A percentile compares a stretch with the other conserved stretches of the same genome.
Conservation (phyloP, 345 rosid genomes). For the Citrus australasica region DNA sequence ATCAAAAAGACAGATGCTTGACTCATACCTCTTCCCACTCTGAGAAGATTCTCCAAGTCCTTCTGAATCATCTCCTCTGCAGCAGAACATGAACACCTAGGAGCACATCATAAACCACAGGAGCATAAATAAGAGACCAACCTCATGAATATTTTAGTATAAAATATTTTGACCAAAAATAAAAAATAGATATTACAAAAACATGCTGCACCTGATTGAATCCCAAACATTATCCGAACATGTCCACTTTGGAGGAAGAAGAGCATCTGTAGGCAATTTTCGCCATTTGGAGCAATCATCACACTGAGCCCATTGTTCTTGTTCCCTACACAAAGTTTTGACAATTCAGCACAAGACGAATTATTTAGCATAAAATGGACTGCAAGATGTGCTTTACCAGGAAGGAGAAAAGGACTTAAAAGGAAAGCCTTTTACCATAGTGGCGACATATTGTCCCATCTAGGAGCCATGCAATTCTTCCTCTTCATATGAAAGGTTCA, state of each 20-base stretch:
- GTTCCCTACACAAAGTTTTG: conserved; percentile 38
- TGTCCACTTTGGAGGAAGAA: conserved; percentile 77
- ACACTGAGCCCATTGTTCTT: conserved; percentile 84
- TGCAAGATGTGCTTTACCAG: not conserved
- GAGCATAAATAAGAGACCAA: not conserved
- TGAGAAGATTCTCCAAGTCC: conserved; percentile 58
- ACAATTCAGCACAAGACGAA: conserved; percentile 7
- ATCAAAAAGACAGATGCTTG: not conserved
- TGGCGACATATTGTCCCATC: not conserved
- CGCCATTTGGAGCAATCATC: conserved; percentile 89
- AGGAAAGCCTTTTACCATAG: not conserved
- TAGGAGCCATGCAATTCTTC: not conserved
- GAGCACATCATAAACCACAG: conserved; percentile 16
- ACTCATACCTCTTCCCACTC: conserved; percentile 54
- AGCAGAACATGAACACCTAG: conserved; percentile 65
- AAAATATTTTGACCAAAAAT: not conserved
- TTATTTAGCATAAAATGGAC: not conserved
- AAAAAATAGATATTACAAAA: not conserved
- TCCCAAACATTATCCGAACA: conserved; percentile 81
- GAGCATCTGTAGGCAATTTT: conserved; percentile 61
- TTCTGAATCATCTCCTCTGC: conserved; percentile 58
- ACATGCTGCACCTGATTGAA: conserved; percentile 41
- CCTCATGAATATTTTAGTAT: not conserved
- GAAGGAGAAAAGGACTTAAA: not conserved
- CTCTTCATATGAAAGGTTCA: not conserved